Base-by-base conservation (phyloP, 768 basidiomycete genomes). In the Lactarius sp. region DNA sequence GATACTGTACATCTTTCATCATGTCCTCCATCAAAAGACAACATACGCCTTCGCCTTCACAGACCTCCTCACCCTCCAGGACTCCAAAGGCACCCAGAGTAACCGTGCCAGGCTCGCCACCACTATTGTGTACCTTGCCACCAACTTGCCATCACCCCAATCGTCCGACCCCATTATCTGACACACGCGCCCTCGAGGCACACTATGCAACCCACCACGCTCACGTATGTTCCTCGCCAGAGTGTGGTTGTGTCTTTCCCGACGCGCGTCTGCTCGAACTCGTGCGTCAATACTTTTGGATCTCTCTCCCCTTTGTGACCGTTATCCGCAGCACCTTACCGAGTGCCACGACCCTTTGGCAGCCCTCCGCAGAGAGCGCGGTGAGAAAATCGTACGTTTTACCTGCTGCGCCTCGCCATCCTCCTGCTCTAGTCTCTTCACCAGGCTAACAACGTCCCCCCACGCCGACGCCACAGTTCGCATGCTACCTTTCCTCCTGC, bases 301-400 rank as follows among this genome's bases (percentile, higher is more conserved):
- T 65, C 22, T 66, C 50, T 44, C 7, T 51, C 53, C 31, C 12
- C 51, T 36, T 47, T 20, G 2, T 9, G 12, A 20, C 46, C 22
- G 44, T 14, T n/a, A 55, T 60, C 51, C 52, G 47, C 58, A 89
- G 88, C 89, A 92, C 74, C 85, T 88, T 71, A 88, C 87, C 27
- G 94, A 96, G 75, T 89, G 87, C 67, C 94, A 96, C 66, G 92
- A 96, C 74, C 88, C 92, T 4, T 75, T 95, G 34, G 85, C 90
- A n/a, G 85, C 82, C 13, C 76, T 92, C 44, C 79, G 84, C 37
- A 87, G 85, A 70, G 88, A 91, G 50, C 81, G 86, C 49, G 92
- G 93, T 27, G 88, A 93, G 70, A 93, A 90, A 75, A 94, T 91
- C 52, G 94, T 92, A 68, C 56, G 87, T 57, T 4, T 20, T 77